These are phyloP conservation scores for Neopestalotiopsis sp. DNA, from an alignment of 2,329 filamentous ascomycete species.

Conservation along the genomic window DNA sequence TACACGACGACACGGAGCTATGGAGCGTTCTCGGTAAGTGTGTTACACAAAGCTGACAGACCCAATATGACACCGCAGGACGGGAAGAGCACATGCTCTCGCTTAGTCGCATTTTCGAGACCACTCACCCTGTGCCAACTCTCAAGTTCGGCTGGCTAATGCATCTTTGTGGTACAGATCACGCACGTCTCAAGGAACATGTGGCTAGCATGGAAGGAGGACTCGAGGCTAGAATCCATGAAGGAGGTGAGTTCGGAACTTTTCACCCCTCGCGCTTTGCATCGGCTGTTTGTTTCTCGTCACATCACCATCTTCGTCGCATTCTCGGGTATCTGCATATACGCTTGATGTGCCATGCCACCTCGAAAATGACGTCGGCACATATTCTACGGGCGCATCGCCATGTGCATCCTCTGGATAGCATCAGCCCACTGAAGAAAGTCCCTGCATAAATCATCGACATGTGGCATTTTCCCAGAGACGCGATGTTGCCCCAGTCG, in stretches of 20 bases:
- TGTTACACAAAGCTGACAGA: conserved; percentile 31
- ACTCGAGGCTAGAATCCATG: conserved; percentile 87
- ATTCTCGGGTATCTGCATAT: conserved; percentile 33
- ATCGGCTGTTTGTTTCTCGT: conserved; percentile 28
- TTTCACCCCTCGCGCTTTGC: conserved; percentile 31
- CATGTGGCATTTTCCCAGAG: conserved; percentile 35
- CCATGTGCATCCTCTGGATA: conserved; percentile 6
- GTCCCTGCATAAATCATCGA: conserved; percentile 40
- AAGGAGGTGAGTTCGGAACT: conserved; percentile 76
- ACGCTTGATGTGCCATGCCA: conserved; percentile 26
- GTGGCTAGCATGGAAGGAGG: conserved; percentile 85
- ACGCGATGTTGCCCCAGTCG: background rate
- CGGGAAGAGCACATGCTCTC: conserved; percentile 30
- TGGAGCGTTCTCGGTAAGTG: conserved; percentile 91
- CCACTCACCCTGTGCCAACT: conserved; percentile 25
- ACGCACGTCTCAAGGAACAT: conserved; percentile 92
- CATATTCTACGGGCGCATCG: conserved; percentile 24
- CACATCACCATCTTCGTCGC: conserved; percentile 34
- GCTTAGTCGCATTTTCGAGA: conserved; percentile 23
- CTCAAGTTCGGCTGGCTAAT: conserved; percentile 43
- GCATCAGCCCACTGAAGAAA: conserved; percentile 24
- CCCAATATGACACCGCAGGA: conserved; percentile 27
- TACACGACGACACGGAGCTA: conserved; percentile 94
- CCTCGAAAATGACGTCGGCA: conserved; percentile 24
- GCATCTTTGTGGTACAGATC: conserved; percentile 62